Base-by-base conservation (phyloP, 805 yeast genomes). In the Candida silvatica region DNA sequence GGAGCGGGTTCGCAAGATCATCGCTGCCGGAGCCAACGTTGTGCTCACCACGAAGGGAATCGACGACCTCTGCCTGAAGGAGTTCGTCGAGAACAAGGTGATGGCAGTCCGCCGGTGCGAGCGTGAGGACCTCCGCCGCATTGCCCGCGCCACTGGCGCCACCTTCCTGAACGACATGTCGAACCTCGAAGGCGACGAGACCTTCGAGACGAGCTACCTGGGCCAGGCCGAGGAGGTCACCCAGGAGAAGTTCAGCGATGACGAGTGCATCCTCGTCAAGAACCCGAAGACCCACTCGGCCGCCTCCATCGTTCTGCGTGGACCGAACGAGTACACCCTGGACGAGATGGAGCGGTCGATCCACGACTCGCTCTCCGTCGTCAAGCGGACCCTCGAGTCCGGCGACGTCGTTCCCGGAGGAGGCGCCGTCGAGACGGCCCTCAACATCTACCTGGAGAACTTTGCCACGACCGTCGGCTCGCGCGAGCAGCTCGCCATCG, bases 341-440 rank as follows among this genome's bases (percentile, higher is more conserved):
- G 99, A 92, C 62, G 99, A 92, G 66, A 90, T 94, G 97, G 96
- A 92, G 64, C 77, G 99, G 61, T 87, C 97, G 0, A 61, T 94
- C 41, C 97, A 86, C 53, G 99, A 92, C 58, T 84, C 97, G 3
- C 68, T 92, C 44, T 78, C 86, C 30, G 98, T 92, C 25, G 95
- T 92, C 25, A 92, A 92, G 66, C 78, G 98, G 56, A 87, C 97
- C 9, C 71, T 94, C 46, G 98, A 92, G 61, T 77, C 90, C 51
- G 97, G 97, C 16, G 64, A 73, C 46, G 88, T 94, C 38, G 98
- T 92, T 5, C 97, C 98, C 29, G 99, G 99, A 42, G 99, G 99
- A 45, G 99, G 99, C 41, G 94, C 95, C n/a, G 98, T 92, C 24
- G 99, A 92, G 64, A 72, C 95, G 34, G 97, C 97, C 3, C 71